Percentiles rank a stretch among this genome's conserved stretches.
Conservation (phyloP, 2,329 filamentous ascomycete species). For the Apiospora saccharicola region DNA sequence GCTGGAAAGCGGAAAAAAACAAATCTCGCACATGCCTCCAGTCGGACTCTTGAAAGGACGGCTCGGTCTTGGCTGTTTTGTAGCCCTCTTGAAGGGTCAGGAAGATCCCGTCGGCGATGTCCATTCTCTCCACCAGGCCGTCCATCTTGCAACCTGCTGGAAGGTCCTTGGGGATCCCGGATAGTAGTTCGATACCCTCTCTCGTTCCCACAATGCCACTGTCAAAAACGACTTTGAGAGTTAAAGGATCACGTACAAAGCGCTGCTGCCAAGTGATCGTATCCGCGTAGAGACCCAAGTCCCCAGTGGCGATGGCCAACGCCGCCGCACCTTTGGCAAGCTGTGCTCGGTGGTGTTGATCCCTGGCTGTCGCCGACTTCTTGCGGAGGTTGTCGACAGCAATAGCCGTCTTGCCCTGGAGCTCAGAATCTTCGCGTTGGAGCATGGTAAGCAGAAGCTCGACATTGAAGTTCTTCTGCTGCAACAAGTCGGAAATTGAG, state of each 20-base stretch:
- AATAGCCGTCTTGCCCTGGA: background rate
- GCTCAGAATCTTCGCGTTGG: conserved; percentile 11
- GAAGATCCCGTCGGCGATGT: conserved; percentile 29
- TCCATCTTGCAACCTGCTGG: background rate
- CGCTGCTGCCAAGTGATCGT: conserved; percentile 32
- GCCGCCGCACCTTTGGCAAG: conserved; percentile 25
- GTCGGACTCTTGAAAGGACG: conserved; percentile 6
- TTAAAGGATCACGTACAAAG: conserved; percentile 29
- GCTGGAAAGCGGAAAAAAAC: background rate
- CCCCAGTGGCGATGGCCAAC: conserved; percentile 31
- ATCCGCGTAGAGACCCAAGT: conserved; percentile 29
- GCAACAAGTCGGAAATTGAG: background rate
- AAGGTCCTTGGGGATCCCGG: conserved; percentile 25
- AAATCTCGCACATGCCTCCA: conserved; percentile 13
- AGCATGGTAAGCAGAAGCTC: conserved; percentile 1
- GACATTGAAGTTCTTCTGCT: conserved; percentile 10
- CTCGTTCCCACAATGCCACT: conserved; percentile 16
- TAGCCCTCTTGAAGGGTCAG: conserved; percentile 27
- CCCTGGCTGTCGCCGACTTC: conserved; percentile 12
- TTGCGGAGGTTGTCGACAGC: background rate
- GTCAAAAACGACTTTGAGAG: conserved; percentile 24
- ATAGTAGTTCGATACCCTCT: conserved; percentile 29
- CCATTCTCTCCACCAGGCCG: background rate
- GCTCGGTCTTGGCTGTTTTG: conserved; percentile 25
- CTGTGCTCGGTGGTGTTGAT: conserved; percentile 17